Conservation (phyloP, 1,139 yeast genomes). For the Nakaseomyces delphensis region DNA sequence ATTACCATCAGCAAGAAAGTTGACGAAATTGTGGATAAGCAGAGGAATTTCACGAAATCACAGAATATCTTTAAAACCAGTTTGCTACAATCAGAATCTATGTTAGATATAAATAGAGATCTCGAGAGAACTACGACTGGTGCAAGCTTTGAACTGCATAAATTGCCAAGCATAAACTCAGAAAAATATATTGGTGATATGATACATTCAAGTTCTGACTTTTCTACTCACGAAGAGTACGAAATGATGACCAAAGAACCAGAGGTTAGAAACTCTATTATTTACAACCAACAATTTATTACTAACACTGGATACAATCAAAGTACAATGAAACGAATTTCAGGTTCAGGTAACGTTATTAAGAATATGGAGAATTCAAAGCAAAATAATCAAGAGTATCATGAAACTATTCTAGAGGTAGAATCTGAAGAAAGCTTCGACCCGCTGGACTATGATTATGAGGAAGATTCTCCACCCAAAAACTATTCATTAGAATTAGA, state of each 20-base stretch:
- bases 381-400: neutral
- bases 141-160: neutral
- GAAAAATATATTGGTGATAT: neutral
- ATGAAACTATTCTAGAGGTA: neutral
- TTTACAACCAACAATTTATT: neutral
- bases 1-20: slow-evolving; percentile 24
- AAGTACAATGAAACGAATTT: neutral
- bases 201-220: neutral
- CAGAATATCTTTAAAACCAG: slow-evolving; percentile 1
- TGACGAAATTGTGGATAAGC: slow-evolving; percentile 16
- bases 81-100: neutral
- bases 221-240: neutral
- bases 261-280: slow-evolving; percentile 1
- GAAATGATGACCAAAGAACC: slow-evolving; percentile 4
- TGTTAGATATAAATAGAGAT: slow-evolving; percentile 1
- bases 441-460: slow-evolving; percentile 1
- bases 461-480: too few relatives aligned
- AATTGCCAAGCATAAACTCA: neutral
- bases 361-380: neutral
- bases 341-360: neutral
- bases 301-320: neutral
- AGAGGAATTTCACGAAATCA: neutral
- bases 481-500: too few relatives aligned
- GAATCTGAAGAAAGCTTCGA: slow-evolving; percentile 3
- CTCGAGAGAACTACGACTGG: neutral